phyloP scores from a whole-genome alignment of 345 rosid genomes.

The Salix caprea region DNA sequence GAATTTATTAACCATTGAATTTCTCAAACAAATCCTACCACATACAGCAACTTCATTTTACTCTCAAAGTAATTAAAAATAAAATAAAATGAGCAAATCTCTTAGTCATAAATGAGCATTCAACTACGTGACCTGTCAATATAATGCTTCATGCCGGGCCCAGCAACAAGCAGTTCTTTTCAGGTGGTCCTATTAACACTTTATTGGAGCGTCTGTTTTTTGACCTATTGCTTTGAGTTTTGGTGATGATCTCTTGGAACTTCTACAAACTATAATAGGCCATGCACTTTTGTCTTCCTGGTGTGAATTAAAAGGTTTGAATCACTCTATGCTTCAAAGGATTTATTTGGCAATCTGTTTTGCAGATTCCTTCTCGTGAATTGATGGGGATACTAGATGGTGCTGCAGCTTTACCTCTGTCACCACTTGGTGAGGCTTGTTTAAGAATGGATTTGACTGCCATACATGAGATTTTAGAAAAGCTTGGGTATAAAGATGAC shows the following conservation, averaged over 20 bases:
- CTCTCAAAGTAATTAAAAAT: not conserved
- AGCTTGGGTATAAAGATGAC: slow-evolving; percentile 79
- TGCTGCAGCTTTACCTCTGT: slow-evolving; percentile 47
- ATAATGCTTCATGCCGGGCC: not conserved
- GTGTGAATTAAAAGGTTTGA: not conserved
- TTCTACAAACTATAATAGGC: not conserved
- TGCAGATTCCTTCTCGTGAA: slow-evolving; percentile 64
- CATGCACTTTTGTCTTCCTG: not conserved
- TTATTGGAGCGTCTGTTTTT: not conserved
- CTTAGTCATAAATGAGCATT: not conserved
- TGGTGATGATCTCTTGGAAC: not conserved
- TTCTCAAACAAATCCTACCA: slow-evolving; percentile 1
- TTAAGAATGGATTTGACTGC: slow-evolving; percentile 72
- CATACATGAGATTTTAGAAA: slow-evolving; percentile 68
- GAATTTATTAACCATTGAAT: not conserved
- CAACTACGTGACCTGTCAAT: not conserved
- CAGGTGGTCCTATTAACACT: not conserved
- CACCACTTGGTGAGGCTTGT: slow-evolving; percentile 89
- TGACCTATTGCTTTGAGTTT: not conserved
- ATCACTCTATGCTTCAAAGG: slow-evolving; percentile 1
- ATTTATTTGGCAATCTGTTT: slow-evolving; percentile 9
- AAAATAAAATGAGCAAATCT: not conserved
- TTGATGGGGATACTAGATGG: slow-evolving; percentile 73
- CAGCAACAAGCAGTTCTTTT: not conserved
- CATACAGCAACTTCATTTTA: not conserved